Conservation (phyloP, 2,329 filamentous ascomycete species). For the Botrytis elliptica region DNA sequence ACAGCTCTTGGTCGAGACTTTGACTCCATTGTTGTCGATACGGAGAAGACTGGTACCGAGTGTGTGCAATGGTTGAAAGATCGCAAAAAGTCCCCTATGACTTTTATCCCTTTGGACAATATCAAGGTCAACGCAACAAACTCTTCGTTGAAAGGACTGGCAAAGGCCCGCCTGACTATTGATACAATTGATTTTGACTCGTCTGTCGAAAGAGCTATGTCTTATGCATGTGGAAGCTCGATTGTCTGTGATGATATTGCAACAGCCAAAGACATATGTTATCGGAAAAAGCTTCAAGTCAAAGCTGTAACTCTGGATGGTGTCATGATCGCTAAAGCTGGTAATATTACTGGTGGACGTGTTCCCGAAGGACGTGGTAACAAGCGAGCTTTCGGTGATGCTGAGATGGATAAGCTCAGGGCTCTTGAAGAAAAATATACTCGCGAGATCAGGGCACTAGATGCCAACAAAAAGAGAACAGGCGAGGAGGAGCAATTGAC, state of each 20-base stretch:
- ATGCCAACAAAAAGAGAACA: conserved; percentile 72
- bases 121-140: conserved; percentile 93
- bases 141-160: conserved; percentile 84
- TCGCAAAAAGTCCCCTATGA: conserved; percentile 81
- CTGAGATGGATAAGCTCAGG: conserved; percentile 82
- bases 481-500: conserved; percentile 78
- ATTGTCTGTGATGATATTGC: conserved; percentile 88
- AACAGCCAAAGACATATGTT: conserved; percentile 86
- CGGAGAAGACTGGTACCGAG: conserved; percentile 88
- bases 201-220: conserved; percentile 85
- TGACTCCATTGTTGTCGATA: conserved; percentile 92
- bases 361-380: conserved; percentile 71
- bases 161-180: conserved; percentile 83
- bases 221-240: conserved; percentile 90
- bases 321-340: conserved; percentile 95
- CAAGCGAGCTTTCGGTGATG: conserved; percentile 83
- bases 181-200: conserved; percentile 95
- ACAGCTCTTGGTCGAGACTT: conserved; percentile 91
- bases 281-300: conserved; percentile 76
- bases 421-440: conserved; percentile 72
- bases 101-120: conserved; percentile 94
- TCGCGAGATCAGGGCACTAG: conserved; percentile 75
- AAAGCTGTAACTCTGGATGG: conserved; percentile 95
- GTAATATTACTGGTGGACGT: conserved; percentile 93
- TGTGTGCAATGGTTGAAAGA: conserved; percentile 95